Evolutionary conservation across 1,139 yeast species (phyloP).

Genomic region (Candida tropicalis): DNA sequence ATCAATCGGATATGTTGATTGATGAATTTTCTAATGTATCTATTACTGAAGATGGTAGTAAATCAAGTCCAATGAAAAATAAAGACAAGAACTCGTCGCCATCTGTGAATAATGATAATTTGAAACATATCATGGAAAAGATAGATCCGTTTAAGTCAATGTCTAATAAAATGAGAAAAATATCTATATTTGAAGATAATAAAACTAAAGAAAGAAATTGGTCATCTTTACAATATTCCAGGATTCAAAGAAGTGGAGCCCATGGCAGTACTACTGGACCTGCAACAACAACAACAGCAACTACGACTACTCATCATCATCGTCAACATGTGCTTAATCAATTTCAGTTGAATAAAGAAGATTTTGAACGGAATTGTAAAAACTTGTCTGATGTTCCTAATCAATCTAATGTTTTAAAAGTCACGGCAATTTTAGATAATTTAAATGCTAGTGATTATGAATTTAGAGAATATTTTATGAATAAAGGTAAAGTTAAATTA

Average conservation of each 20-base stretch:
- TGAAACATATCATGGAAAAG: slow-evolving; percentile 41
- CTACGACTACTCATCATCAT: neutral
- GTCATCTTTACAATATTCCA: slow-evolving; percentile 16
- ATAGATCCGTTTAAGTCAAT: slow-evolving; percentile 44
- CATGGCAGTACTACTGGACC: neutral
- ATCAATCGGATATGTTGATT: slow-evolving; percentile 19
- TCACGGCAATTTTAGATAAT: slow-evolving; percentile 10
- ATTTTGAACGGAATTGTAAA: slow-evolving; percentile 13
- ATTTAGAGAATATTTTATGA: slow-evolving; percentile 26
- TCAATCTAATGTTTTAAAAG: slow-evolving; percentile 7
- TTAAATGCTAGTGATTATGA: slow-evolving; percentile 22
- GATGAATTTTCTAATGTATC: slow-evolving; percentile 45
- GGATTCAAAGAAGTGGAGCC: neutral
- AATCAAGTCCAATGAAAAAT: slow-evolving; percentile 9
- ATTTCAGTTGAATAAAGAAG: slow-evolving; percentile 10
- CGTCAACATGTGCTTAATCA: neutral
- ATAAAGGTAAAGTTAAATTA: slow-evolving; percentile 27
- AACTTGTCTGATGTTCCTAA: slow-evolving; percentile 10
- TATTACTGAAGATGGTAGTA: slow-evolving; percentile 18
- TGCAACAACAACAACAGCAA: neutral
- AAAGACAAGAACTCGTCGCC: neutral
- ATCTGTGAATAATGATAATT: slow-evolving; percentile 19
- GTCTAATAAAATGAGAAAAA: slow-evolving; percentile 37
- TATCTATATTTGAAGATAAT: slow-evolving; percentile 42
- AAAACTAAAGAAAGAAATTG: slow-evolving; percentile 37